These are phyloP conservation scores for Coniochaeta ligniaria DNA, from an alignment of 2,329 filamentous ascomycete genomes.

Conservation along the genomic window DNA sequence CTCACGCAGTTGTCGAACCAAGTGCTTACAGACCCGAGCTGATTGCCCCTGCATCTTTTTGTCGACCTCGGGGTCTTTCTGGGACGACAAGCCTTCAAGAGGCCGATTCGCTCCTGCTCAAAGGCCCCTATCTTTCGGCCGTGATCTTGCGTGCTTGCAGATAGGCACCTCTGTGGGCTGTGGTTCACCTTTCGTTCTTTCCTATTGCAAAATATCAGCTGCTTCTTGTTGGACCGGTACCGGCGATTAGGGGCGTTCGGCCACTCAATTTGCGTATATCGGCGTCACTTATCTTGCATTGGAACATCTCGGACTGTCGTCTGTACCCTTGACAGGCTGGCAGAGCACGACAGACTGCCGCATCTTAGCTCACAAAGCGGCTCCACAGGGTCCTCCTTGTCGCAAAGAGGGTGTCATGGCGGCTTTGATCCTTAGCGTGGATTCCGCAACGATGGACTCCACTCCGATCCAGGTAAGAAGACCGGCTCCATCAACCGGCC, in stretches of 20 bases:
- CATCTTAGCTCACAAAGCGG: not conserved
- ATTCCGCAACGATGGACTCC: not conserved
- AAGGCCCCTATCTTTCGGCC: not conserved
- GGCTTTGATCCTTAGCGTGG: not conserved
- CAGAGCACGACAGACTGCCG: not conserved
- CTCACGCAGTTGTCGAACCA: not conserved
- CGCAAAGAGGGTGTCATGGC: not conserved
- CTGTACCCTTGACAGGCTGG: not conserved
- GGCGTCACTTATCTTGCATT: not conserved
- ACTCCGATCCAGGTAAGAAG: conserved; percentile 1
- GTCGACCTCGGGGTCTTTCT: not conserved
- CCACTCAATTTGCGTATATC: not conserved
- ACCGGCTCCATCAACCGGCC: not conserved
- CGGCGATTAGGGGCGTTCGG: not conserved
- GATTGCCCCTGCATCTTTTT: not conserved
- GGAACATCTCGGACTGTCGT: not conserved
- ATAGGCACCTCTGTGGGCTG: not conserved
- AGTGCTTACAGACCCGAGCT: not conserved
- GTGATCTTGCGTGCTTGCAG: not conserved
- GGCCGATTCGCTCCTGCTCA: not conserved
- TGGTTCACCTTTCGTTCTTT: not conserved
- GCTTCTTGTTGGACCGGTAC: not conserved
- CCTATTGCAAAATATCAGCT: not conserved
- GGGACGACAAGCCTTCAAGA: not conserved
- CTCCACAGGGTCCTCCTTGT: not conserved